Conservation (phyloP, 129 eudicot species). For the Centrapalus pauciflorus region DNA sequence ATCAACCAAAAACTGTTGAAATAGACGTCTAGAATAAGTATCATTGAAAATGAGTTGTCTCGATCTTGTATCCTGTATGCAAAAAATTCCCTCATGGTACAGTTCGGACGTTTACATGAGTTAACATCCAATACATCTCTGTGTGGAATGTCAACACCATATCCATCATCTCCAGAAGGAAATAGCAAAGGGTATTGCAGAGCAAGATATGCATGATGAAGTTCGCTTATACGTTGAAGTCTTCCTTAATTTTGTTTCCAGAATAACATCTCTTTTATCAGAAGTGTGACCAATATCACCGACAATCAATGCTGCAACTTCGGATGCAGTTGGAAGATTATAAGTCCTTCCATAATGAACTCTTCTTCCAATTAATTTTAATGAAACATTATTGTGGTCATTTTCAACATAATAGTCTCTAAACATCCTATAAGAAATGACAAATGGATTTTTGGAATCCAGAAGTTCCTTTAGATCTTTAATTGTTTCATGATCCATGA, state of each 20-base stretch:
- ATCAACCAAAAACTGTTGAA: too few species aligned
- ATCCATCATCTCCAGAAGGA: neutral
- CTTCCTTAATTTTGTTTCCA: neutral
- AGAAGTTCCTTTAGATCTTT: neutral
- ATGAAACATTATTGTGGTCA: too few species aligned
- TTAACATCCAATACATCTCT: too few species aligned
- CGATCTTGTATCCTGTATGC: neutral
- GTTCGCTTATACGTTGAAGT: neutral
- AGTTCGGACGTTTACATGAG: too few species aligned
- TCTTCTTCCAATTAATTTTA: neutral
- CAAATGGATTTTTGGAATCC: too few species aligned
- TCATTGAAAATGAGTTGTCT: too few species aligned
- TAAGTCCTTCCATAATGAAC: neutral
- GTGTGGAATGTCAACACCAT: too few species aligned
- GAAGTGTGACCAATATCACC: neutral
- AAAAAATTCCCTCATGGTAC: too few species aligned
- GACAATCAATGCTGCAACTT: constrained; percentile 9
- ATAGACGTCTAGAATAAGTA: too few species aligned
- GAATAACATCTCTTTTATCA: neutral
- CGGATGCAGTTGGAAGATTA: too few species aligned
- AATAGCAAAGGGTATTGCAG: neutral
- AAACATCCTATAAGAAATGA: too few species aligned
- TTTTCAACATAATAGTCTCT: too few species aligned
- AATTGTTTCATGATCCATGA: neutral
- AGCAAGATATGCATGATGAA: neutral